A percentile compares a stretch with the other conserved stretches of the same genome.
These are phyloP conservation scores for Aureoboletus auriporus DNA, from an alignment of 768 basidiomycete species.

Conservation along the genomic window DNA sequence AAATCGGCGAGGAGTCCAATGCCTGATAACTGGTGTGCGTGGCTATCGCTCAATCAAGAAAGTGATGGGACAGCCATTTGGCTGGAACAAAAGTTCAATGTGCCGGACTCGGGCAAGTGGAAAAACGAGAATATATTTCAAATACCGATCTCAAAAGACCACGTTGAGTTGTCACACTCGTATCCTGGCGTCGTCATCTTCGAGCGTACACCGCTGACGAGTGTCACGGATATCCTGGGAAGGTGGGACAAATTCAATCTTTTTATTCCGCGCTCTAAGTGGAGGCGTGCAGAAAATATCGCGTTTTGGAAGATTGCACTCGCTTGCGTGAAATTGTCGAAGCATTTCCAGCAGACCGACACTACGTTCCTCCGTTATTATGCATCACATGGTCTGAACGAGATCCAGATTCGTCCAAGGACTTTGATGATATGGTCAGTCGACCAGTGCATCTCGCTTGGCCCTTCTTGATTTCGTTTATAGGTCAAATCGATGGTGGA, in stretches of 20 bases:
- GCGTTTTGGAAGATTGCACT: constrained; percentile 66
- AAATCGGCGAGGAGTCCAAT: constrained; percentile 27
- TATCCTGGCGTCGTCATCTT: constrained; percentile 73
- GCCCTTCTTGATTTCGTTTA: constrained; percentile 3
- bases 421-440: constrained; percentile 61
- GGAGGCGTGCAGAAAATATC: constrained; percentile 52
- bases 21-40: constrained; percentile 52
- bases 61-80: constrained; percentile 77
- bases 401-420: constrained; percentile 37
- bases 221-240: constrained; percentile 61
- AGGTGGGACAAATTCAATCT: constrained; percentile 38
- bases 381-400: constrained; percentile 57
- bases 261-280: constrained; percentile 1
- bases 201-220: constrained; percentile 65
- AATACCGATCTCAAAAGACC: constrained; percentile 39
- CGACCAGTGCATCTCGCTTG: not conserved
- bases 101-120: constrained; percentile 64
- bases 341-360: constrained; percentile 47
- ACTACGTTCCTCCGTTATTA: constrained; percentile 60
- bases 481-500: constrained; percentile 50
- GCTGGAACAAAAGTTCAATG: constrained; percentile 72
- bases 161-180: constrained; percentile 12
- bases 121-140: constrained; percentile 54
- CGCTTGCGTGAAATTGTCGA: constrained; percentile 64
- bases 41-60: constrained; percentile 74